Evolutionary conservation across 805 yeast species (phyloP), one percentile per base, ranked within the genome.

Genomic region (Wickerhamiella hasegawae): DNA sequence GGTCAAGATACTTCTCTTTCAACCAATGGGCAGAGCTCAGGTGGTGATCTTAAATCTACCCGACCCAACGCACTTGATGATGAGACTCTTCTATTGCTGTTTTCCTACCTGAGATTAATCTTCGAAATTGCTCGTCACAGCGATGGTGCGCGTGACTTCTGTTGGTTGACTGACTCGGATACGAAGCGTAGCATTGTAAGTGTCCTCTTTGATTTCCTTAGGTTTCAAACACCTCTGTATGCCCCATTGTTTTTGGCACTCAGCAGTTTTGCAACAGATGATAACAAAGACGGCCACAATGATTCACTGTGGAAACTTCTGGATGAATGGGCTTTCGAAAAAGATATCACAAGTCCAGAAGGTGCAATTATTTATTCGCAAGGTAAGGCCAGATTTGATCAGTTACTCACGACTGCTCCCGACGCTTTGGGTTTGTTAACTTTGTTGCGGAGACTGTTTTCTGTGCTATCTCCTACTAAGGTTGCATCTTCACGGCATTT

Each of bases 81-180:
- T 43, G 95, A 84, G 51, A 77, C 85, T 0, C 58, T 81, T 5
- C 66, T 82, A 5, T 73, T 80, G 35, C 60, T 84, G 5, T 68
- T 85, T 0, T 79, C 94, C 0, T 73, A 80, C 45, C 60, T 83
- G 39, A 73, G 79, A 18, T 57, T 90, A 33, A 59, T 84, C 2
- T 62, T 68, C 6, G 65, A 68, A 35, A 69, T 73, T 20, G 63
- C 75, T 1, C 48, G 50, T 3, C 58, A 67, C 44, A 60, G 65
- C 40, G 49, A 49, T 1, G 45, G 42, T 2, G 61, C 63, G 1
- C 48, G 61, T 28, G 44, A 36, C 2, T 38, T 45, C 18, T 50
- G 60, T 30, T 55, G 53, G 31, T 17, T 17, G 20, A 12, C 35
- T 23, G 32, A 18, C 16, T 28, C 23, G 21, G 37, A 24, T 5